Evolutionary conservation across 164 flowering plant species (phyloP).

Genomic region (Umbellularia californica): DNA sequence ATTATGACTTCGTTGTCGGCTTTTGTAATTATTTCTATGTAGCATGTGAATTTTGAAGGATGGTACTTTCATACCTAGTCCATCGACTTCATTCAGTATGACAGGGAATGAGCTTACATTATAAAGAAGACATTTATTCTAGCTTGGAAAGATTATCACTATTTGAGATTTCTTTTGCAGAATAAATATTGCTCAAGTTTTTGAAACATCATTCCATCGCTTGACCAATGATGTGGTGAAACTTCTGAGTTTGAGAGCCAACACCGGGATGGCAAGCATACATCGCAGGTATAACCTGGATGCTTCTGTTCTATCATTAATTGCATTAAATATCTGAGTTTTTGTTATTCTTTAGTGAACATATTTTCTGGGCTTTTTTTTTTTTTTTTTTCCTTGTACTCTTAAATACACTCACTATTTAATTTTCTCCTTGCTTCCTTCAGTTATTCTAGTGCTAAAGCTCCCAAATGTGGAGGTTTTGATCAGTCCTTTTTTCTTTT

Average conservation of each 20-base stretch:
- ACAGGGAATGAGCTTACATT: too few relatives aligned
- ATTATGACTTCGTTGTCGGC: too few relatives aligned
- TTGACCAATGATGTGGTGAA: slow-evolving; percentile 8
- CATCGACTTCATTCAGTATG: too few relatives aligned
- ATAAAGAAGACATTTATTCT: too few relatives aligned
- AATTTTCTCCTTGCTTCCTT: neutral
- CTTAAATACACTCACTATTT: neutral
- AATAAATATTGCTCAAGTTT: slow-evolving; percentile 13
- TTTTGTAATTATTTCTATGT: too few relatives aligned
- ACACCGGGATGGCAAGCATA: slow-evolving; percentile 35
- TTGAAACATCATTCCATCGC: slow-evolving; percentile 1
- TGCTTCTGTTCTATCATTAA: neutral
- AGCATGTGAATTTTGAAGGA: too few relatives aligned
- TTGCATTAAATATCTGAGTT: neutral
- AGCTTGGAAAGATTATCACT: neutral
- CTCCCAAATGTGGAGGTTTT: neutral
- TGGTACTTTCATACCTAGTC: too few relatives aligned
- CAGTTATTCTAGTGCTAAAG: neutral
- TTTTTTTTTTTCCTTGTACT: neutral
- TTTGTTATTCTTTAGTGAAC: neutral
- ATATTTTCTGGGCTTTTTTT: neutral
- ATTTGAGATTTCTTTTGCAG: slow-evolving; percentile 10
- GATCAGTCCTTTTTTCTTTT: neutral
- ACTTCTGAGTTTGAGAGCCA: slow-evolving; percentile 25
- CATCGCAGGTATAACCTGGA: slow-evolving; percentile 44